phyloP scores from a whole-genome alignment of 1,284 basidiomycete genomes.

The Ceratobasidium sp. region DNA sequence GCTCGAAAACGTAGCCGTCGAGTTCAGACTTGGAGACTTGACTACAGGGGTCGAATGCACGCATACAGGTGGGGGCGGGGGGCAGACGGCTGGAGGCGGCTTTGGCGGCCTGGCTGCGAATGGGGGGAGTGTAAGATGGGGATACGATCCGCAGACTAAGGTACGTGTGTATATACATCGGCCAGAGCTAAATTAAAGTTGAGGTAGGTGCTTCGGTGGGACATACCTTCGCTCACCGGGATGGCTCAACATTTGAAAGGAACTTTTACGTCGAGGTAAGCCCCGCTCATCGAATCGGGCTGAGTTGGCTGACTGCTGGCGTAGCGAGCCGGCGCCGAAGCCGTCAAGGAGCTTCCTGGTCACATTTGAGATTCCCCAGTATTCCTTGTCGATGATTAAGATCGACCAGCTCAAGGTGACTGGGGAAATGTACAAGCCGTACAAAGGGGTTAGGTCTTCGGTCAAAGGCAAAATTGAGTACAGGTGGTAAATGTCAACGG shows the following conservation, averaged over 20 bases:
- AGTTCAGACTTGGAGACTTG: constrained; percentile 78
- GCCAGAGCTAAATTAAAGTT: constrained; percentile 11
- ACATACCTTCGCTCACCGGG: constrained; percentile 73
- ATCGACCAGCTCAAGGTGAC: constrained; percentile 88
- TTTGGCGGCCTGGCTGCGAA: constrained; percentile 50
- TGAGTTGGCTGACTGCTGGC: background rate
- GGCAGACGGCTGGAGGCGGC: constrained; percentile 9
- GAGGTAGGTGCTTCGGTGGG: constrained; percentile 75
- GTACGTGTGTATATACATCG: constrained; percentile 57
- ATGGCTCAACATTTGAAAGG: constrained; percentile 80
- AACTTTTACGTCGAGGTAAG: constrained; percentile 76
- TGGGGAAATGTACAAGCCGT: constrained; percentile 74
- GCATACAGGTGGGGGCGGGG: constrained; percentile 56
- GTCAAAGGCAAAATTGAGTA: constrained; percentile 46
- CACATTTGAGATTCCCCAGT: constrained; percentile 74
- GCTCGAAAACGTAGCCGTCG: constrained; percentile 76
- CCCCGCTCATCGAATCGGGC: constrained; percentile 35
- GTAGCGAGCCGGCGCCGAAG: constrained; percentile 58
- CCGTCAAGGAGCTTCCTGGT: constrained; percentile 78
- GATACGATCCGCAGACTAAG: constrained; percentile 75
- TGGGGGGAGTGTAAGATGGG: constrained; percentile 72
- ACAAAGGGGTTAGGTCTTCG: constrained; percentile 64
- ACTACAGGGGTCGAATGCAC: constrained; percentile 74
- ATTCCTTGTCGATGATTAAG: constrained; percentile 82
- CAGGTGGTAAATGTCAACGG: constrained; percentile 25